Base-by-base conservation (phyloP, 2,329 filamentous ascomycete genomes). In the Talaromyces amestolkiae region DNA sequence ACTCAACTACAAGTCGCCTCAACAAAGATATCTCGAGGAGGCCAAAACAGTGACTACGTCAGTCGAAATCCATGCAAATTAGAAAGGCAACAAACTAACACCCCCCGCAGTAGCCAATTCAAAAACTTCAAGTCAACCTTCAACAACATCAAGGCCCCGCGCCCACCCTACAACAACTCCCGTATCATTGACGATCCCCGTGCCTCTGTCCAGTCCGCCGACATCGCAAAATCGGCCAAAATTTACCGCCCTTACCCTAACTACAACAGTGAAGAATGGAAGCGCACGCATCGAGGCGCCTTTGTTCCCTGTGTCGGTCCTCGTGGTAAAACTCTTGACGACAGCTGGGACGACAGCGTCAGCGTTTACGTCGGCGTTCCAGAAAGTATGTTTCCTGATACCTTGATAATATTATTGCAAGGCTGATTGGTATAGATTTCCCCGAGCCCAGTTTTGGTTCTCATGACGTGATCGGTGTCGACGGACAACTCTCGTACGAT, bases 171-270 rank as follows among this genome's bases (percentile, higher is more conserved):
- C 35, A 61, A 51, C 33, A 67, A 65, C 27, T 59, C 65, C 13
- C 51, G 58, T 17, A 33, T 67, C 17, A 33, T 51, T 19, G 65
- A 67, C 15, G 65, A 67, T 51, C 65, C 65, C 37, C 65, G 65
- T 11, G 17, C 59, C 53, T 62, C 59, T 5, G 22, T 66, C 33
- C 64, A 66, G 43, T 24, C 58, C 17, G 45, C 58, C 43, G 24
- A 24, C n/a, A 66, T 53, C 41, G 64, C 64, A 6, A 66, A 66
- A 45, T 47, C 64, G 11, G 54, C 59, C 51, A 66, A 66, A 58
- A 80, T 84, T 22, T 92, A 91, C 76, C 83, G 88, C 65, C 91
- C 91, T 0, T 93, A 92, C 68, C 90, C 90, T 0, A 79, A 85
- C 17, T 91, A 92, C 78, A 89, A 91, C 71, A 84, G 83, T 60